Evolutionary conservation across 768 basidiomycete genomes (phyloP), one percentile per base, ranked within the genome.

Genomic region (Lactarius evosmus): DNA sequence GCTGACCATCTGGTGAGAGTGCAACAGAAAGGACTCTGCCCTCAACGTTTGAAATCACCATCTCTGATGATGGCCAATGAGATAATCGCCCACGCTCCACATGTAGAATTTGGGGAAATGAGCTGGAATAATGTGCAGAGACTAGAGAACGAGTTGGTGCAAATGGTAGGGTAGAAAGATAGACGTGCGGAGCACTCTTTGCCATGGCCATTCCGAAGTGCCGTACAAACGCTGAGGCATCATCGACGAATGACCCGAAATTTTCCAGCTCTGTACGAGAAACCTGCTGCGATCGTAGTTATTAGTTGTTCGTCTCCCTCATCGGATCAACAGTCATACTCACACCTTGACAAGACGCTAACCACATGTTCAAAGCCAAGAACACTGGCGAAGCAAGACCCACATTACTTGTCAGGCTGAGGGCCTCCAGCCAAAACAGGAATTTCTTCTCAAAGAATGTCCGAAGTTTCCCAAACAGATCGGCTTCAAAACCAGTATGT

Each of bases 1-100:
- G 34, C 19, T 49, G 33, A 25, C 66, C 66, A 29, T 69, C 53
- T 19, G 29, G 53, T 6, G 67, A 66, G 62, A 59, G 51, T 9
- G 65, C 62, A 19, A 62, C n/a, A 7, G 51, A 52, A 29, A 17
- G 7, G 19, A n/a, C 51, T 17, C 16, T 5, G 11, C 14, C 16
- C 16, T 19, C 32, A 22, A 8, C n/a, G 8, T n/a, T 16, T 19
- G 30, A 17, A 50, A 46, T 50, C 25, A n/a, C 17, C 29, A 44
- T 22, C 40, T 46, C 40, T 2, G 19, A 44, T 22, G 46, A 4
- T 22, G 41, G 58, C 41, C 58, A 58, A 44, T 44, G 19, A 29
- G 40, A 22, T 22, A 46, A 25, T 44, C 2, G 22, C 44, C 44
- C 44, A 46, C 22, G 12, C 14, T 46, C 22, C 44, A 46, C 1